phyloP scores from a whole-genome alignment of 108 stramenopile species.

The Cylindrotheca closterium region DNA sequence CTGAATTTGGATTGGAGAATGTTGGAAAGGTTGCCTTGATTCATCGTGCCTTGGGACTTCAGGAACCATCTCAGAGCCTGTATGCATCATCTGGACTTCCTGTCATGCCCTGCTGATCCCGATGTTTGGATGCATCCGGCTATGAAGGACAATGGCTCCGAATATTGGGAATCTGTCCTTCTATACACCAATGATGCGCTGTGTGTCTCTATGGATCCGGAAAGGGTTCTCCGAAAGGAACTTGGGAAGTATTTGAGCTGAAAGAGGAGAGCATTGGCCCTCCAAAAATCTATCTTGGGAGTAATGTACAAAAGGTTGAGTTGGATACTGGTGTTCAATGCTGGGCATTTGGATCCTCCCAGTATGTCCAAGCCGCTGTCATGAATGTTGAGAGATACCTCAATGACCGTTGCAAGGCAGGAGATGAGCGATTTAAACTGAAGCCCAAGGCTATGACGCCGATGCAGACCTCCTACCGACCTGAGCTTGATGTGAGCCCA shows the following conservation, averaged over 20 bases:
- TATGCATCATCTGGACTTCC: constrained; percentile 40
- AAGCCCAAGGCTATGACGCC: constrained; percentile 15
- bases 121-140: constrained; percentile 39
- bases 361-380: constrained; percentile 45
- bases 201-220: constrained; percentile 10
- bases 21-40: constrained; percentile 37
- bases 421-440: not conserved
- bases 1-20: constrained; percentile 46
- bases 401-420: no score
- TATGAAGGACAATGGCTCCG: constrained; percentile 9
- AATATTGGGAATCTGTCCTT: constrained; percentile 38
- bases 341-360: constrained; percentile 43
- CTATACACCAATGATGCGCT: constrained; percentile 38
- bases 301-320: constrained; percentile 26
- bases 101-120: constrained; percentile 41
- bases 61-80: constrained; percentile 36
- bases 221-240: constrained; percentile 15
- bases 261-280: constrained; percentile 41
- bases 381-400: constrained; percentile 30
- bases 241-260: constrained; percentile 37
- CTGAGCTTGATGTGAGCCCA: constrained; percentile 19
- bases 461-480: constrained; percentile 17
- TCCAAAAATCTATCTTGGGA: constrained; percentile 48
- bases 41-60: constrained; percentile 43
- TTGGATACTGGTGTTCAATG: constrained; percentile 30